Evolutionary conservation across 352 stramenopile genomes (phyloP), one percentile per base, ranked within the genome.

Genomic region (Globisporangium recalcitrans): DNA sequence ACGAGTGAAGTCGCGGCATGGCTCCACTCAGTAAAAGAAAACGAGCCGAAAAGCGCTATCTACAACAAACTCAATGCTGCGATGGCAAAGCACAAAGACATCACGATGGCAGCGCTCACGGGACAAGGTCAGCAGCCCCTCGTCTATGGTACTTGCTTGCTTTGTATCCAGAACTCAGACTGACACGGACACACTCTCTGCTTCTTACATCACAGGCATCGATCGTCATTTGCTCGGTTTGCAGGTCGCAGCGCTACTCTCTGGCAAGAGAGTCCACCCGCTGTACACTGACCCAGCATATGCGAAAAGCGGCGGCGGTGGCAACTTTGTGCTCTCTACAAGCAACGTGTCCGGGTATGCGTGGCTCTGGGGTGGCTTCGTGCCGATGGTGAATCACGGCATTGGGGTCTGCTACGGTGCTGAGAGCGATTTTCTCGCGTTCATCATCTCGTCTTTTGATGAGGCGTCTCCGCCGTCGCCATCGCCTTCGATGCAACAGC

Each of bases 341-440:
- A 98, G 88, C 73, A 94, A 98, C 53, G 83, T 98, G 67, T 96
- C 95, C 31, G 83, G 89, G 3, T 98, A 98, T 56, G 83, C 95
- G 44, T 98, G 95, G 96, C 88, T 97, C 22, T 98, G 93, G 81
- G 95, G 93, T 32, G 93, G 97, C 53, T 97, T 98, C 38, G 88
- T 97, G 24, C 90, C 93, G 29, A 91, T 90, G 81, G 65, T 89
- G n/a, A 66, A 67, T 1, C 82, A 98, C 63, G 96, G 94, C 40
- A 78, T 98, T n/a, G 94, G 96, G 21, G 77, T 98, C 52, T 96
- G 87, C 54, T 98, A 98, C 68, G 90, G 85, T 22, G 87, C 97
- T 34, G 90, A 98, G 71, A 84, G 80, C 19, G 78, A 92, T n/a
- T 88, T 85, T 54, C 81, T 97, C 26, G 78, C 87, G 42, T 97